Conservation (phyloP, 306 rosid species). For the Corylus avellana region DNA sequence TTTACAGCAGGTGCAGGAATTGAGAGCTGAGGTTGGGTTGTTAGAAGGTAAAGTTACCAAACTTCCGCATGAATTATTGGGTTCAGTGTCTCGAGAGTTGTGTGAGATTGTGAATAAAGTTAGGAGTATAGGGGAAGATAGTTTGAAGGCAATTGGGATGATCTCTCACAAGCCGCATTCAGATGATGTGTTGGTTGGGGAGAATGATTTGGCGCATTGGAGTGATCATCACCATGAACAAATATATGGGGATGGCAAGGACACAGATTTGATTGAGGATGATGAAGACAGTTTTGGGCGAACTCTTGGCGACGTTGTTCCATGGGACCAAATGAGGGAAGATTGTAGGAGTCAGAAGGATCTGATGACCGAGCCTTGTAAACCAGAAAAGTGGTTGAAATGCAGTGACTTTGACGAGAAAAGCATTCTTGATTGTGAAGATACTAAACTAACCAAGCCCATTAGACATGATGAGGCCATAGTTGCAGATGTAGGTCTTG, state of each 20-base stretch:
- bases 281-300: slow-evolving; percentile 94
- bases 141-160: slow-evolving; percentile 62
- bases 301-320: slow-evolving; percentile 77
- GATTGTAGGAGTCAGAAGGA: slow-evolving; percentile 81
- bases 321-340: slow-evolving; percentile 90
- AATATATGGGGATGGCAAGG: slow-evolving; percentile 82
- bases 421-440: slow-evolving; percentile 91
- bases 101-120: slow-evolving; percentile 73
- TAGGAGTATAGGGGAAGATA: slow-evolving; percentile 65
- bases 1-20: slow-evolving; percentile 86
- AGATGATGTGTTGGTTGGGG: slow-evolving; percentile 85
- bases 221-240: slow-evolving; percentile 75
- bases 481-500: slow-evolving; percentile 87
- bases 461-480: slow-evolving; percentile 78
- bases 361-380: slow-evolving; percentile 69
- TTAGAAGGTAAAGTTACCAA: slow-evolving; percentile 75
- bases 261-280: slow-evolving; percentile 85
- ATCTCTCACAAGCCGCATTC: slow-evolving; percentile 62
- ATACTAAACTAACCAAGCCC: slow-evolving; percentile 87
- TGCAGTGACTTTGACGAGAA: slow-evolving; percentile 87
- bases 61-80: slow-evolving; percentile 66
- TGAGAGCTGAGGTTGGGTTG: slow-evolving; percentile 74
- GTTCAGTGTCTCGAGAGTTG: slow-evolving; percentile 72
- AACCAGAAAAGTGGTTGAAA: slow-evolving; percentile 95
- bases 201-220: slow-evolving; percentile 97